These are phyloP conservation scores for Penicillium bovifimosum DNA, from an alignment of 495 filamentous ascomycete species.

Conservation along the genomic window DNA sequence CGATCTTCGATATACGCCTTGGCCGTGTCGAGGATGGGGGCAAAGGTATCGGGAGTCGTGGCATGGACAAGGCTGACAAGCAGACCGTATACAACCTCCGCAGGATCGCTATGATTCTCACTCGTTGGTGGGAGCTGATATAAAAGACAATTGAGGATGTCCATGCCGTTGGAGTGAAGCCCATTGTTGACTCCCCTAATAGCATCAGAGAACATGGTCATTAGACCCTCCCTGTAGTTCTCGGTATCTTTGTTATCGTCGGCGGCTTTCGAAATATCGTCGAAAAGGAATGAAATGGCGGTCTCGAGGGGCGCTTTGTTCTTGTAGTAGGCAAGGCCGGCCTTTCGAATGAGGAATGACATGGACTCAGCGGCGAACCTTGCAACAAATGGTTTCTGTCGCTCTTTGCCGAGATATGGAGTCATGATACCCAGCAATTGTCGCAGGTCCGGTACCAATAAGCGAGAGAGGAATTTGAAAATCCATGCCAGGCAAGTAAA, in stretches of 20 bases:
- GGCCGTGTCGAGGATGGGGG: constrained; percentile 54
- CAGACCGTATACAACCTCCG: constrained; percentile 66
- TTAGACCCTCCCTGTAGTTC: constrained; percentile 75
- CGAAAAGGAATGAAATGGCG: constrained; percentile 62
- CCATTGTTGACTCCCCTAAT: constrained; percentile 75
- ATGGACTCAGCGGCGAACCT: constrained; percentile 92
- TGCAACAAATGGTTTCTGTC: constrained; percentile 75
- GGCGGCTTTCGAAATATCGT: constrained; percentile 54
- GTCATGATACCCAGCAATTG: constrained; percentile 78
- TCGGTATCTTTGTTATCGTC: constrained; percentile 45
- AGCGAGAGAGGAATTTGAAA: constrained; percentile 89
- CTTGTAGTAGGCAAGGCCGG: constrained; percentile 65
- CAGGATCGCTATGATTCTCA: constrained; percentile 39
- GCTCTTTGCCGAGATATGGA: constrained; percentile 76
- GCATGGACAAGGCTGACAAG: constrained; percentile 78
- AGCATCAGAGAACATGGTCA: constrained; percentile 84
- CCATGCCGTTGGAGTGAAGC: constrained; percentile 71
- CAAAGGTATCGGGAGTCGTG: constrained; percentile 59
- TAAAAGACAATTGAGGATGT: constrained; percentile 63
- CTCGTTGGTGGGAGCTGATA: constrained; percentile 43
- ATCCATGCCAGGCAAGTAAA: constrained; percentile 92
- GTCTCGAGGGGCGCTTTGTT: constrained; percentile 59
- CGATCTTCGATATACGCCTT: constrained; percentile 43
- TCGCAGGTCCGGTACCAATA: constrained; percentile 77
- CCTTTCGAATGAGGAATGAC: constrained; percentile 88